Evolutionary conservation across 345 rosid genomes (phyloP), one percentile per base, ranked within the genome.

Genomic region (Punica granatum): DNA sequence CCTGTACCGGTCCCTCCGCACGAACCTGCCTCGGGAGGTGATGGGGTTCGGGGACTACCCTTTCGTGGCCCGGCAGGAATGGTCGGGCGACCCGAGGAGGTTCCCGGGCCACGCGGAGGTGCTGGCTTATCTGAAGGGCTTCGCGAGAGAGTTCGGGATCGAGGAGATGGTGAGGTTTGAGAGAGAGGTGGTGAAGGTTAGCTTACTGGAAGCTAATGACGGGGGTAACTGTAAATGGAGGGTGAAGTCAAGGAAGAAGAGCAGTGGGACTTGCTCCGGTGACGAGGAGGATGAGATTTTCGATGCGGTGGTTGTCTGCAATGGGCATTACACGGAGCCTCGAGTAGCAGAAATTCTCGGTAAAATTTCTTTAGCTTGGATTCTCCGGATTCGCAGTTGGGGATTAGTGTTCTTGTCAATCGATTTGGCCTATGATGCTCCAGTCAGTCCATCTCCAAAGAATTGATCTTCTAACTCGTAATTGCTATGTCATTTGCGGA

Each of bases 21-120:
- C 96, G 42, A 93, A 90, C 72, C 84, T 93, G 10, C 91, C 99
- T 0, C 81, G 99, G 41, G 97, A 93, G 73, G 75, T 70, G 19
- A 93, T 93, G 97, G 99, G 99, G 30, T 91, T 75, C 74, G 62
- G 36, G 15, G 96, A 86, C 58, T 93, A 72, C 69, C 98, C 96
- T 28, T 90, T 90, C 68, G 67, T 81, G 30, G 8, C 68, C 67
- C 67, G 73, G 32, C 39, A 69, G 4, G 81, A 70, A 0, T 61
- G 70, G 68, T 64, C 72, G 0, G 67, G 84, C 48, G 97, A 93
- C 60, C 75, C 77, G 65, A 89, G 98, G 80, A 77, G 91, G 78
- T 86, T 74, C 39, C 97, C 98, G 28, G 79, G 85, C 44, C 97
- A 90, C 39, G n/a, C 54, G 54, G 97, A 90, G 79, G 96, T 90